phyloP scores from a whole-genome alignment of 2,329 filamentous ascomycete genomes.

The Coniosporium uncinatum region DNA sequence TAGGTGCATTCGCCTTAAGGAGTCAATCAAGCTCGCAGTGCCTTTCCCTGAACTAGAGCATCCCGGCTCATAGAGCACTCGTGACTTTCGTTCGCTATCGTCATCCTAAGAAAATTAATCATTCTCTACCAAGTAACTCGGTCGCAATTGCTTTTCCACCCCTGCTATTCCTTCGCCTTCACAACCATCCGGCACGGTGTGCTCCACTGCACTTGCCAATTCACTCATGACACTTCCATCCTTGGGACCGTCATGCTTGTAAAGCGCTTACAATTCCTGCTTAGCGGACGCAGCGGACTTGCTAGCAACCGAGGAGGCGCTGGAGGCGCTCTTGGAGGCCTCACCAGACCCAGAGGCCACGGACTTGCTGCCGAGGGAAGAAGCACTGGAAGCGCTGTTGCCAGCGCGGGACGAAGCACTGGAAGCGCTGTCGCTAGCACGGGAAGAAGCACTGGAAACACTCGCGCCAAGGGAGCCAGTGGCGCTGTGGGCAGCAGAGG shows the following conservation, averaged over 20 bases:
- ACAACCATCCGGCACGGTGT: too few relatives aligned
- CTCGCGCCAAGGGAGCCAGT: slow-evolving; percentile 12
- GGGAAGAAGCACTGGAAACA: slow-evolving; percentile 15
- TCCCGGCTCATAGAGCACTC: too few relatives aligned
- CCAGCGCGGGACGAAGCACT: slow-evolving; percentile 24
- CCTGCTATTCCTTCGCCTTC: too few relatives aligned
- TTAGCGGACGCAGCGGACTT: slow-evolving; percentile 28
- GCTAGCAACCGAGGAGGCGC: slow-evolving; percentile 12
- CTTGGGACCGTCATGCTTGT: too few relatives aligned
- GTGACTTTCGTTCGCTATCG: too few relatives aligned
- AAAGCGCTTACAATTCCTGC: slow-evolving; percentile 37
- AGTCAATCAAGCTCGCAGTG: too few relatives aligned
- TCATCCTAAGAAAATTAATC: neutral
- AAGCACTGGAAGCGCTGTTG: slow-evolving; percentile 22
- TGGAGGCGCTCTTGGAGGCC: slow-evolving; percentile 7
- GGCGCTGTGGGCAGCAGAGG: slow-evolving; percentile 15
- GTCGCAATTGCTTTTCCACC: too few relatives aligned
- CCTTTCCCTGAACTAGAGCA: too few relatives aligned
- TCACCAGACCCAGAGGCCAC: slow-evolving; percentile 15
- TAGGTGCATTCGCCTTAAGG: too few relatives aligned
- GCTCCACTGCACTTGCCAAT: too few relatives aligned
- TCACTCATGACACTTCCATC: too few relatives aligned
- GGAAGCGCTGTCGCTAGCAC: slow-evolving; percentile 21
- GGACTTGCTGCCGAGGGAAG: slow-evolving; percentile 23
- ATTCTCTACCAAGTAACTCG: neutral